A percentile compares a stretch with the other conserved stretches of the same genome.
Conservation (phyloP, 495 filamentous ascomycete genomes). For the Annulohypoxylon nitens region DNA sequence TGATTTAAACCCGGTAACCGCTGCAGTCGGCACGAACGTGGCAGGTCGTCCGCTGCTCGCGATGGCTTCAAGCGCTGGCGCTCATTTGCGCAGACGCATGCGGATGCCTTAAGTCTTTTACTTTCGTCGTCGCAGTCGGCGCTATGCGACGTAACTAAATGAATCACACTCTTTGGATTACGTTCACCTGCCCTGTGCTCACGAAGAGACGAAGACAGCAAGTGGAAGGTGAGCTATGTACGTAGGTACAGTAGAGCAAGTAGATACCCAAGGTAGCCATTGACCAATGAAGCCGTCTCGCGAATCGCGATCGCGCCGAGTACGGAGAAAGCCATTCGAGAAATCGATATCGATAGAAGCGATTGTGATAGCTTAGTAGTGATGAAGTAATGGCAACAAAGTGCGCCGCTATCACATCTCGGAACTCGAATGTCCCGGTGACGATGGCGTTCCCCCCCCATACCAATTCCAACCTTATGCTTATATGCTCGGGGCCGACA, state of each 20-base stretch:
- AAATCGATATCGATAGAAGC: slow-evolving; percentile 18
- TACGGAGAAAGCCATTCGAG: slow-evolving; percentile 6
- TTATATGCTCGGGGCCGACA: slow-evolving; percentile 29
- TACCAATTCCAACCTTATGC: slow-evolving; percentile 28
- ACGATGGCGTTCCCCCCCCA: slow-evolving; percentile 14
- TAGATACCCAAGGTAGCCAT: slow-evolving; percentile 9
- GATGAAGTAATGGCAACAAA: slow-evolving; percentile 42
- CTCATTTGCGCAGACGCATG: slow-evolving; percentile 40
- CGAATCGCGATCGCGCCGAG: slow-evolving; percentile 13
- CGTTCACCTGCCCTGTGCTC: slow-evolving; percentile 25
- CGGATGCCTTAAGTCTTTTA: slow-evolving; percentile 9
- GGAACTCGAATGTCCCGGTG: slow-evolving; percentile 36
- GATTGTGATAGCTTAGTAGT: slow-evolving; percentile 27
- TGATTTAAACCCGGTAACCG: slow-evolving; percentile 11
- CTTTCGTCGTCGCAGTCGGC: slow-evolving; percentile 41
- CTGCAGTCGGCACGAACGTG: slow-evolving; percentile 41
- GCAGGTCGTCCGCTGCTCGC: slow-evolving; percentile 28
- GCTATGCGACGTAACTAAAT: slow-evolving; percentile 40
- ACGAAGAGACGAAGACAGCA: neutral
- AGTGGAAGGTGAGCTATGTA: slow-evolving; percentile 15
- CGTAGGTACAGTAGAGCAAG: neutral
- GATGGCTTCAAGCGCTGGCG: slow-evolving; percentile 39
- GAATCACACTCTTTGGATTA: slow-evolving; percentile 36
- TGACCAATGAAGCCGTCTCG: slow-evolving; percentile 29
- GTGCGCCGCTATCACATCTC: slow-evolving; percentile 42